Percentiles rank a stretch among this genome's conserved stretches.
Conservation (phyloP, 257 asterid species). For the Thymus quinquecostatus region DNA sequence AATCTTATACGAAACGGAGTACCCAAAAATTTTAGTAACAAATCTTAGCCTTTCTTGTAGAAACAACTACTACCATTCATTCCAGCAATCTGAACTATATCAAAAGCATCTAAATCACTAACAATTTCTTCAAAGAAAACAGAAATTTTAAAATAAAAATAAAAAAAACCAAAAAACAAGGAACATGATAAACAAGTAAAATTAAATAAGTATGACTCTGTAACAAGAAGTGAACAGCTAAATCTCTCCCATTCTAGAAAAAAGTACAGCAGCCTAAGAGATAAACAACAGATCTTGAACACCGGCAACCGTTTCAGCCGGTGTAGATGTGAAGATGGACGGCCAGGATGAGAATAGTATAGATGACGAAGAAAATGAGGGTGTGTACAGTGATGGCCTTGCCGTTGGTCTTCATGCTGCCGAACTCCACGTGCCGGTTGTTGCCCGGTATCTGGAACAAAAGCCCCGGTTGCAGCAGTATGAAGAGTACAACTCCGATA, state of each 20-base stretch:
- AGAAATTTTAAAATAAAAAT: background rate
- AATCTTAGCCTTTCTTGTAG: background rate
- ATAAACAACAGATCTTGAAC: background rate
- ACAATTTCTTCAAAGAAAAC: background rate
- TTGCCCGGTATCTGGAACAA: conserved; percentile 81
- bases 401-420: conserved; percentile 86
- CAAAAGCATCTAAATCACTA: background rate
- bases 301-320: conserved; percentile 47
- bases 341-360: conserved; percentile 73
- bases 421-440: conserved; percentile 66
- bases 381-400: conserved; percentile 84
- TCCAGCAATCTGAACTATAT: background rate
- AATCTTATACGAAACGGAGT: background rate
- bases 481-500: conserved; percentile 79
- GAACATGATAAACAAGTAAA: background rate
- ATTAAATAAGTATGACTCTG: background rate
- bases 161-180: background rate
- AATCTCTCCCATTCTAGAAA: background rate
- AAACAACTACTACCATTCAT: background rate
- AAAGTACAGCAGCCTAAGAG: background rate
- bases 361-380: conserved; percentile 69
- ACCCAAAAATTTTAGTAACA: background rate
- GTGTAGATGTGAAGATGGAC: conserved; percentile 82
- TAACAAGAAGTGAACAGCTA: background rate
- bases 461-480: conserved; percentile 80